Conservation (phyloP, 495 filamentous ascomycete genomes). For the Haplographium delicatum region DNA sequence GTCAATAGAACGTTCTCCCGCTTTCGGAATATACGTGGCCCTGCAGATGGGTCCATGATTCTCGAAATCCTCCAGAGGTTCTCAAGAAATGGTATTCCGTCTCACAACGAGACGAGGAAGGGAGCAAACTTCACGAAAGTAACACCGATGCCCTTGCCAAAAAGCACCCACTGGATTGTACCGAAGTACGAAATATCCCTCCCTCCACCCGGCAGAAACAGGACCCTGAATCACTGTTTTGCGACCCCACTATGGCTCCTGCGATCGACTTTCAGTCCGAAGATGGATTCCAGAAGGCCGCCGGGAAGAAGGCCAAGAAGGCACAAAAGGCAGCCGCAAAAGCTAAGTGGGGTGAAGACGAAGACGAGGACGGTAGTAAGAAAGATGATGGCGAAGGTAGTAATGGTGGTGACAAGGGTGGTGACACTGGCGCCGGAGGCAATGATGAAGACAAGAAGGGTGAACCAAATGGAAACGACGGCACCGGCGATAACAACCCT, state of each 20-base stretch:
- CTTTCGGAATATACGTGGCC: conserved; percentile 23
- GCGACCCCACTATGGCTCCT: conserved; percentile 29
- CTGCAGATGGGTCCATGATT: conserved; percentile 15
- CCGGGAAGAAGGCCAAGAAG: conserved; percentile 36
- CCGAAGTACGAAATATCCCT: conserved; percentile 14
- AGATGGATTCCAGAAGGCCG: conserved; percentile 39
- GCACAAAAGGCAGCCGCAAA: conserved; percentile 20
- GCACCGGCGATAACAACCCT: conserved; percentile 23
- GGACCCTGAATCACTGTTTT: conserved; percentile 26
- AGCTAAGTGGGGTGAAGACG: conserved; percentile 21
- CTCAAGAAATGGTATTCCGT: not conserved
- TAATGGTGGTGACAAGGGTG: conserved; percentile 28
- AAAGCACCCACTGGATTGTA: conserved; percentile 22
- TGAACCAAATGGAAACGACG: conserved; percentile 28
- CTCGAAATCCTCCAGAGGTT: conserved; percentile 17
- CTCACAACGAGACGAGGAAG: conserved; percentile 10
- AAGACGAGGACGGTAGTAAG: conserved; percentile 38
- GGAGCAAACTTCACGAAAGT: conserved; percentile 14
- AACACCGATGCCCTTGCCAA: conserved; percentile 22
- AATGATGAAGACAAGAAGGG: conserved; percentile 30
- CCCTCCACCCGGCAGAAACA: conserved; percentile 15
- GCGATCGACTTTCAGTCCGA: conserved; percentile 40
- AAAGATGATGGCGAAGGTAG: conserved; percentile 36
- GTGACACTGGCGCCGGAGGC: conserved; percentile 26
- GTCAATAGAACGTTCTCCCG: conserved; percentile 20